A percentile compares a stretch with the other conserved stretches of the same genome.
These are phyloP conservation scores for Aspergillus novofumigatus DNA, from an alignment of 2,329 filamentous ascomycete species.

Conservation along the genomic window DNA sequence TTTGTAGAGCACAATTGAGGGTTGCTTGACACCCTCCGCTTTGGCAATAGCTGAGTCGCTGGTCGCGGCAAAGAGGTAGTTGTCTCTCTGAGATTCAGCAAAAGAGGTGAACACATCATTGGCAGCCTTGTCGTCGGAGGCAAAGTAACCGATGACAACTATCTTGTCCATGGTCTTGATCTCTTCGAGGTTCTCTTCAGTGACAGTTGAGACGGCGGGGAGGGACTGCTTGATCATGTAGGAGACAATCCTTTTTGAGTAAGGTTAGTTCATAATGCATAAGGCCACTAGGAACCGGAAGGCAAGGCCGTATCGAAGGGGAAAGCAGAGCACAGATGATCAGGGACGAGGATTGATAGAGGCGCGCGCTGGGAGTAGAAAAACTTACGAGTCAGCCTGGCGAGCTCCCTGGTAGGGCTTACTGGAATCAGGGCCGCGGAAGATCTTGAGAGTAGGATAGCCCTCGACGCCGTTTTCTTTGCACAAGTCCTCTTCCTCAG, in stretches of 20 bases:
- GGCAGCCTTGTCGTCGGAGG: conserved; percentile 72
- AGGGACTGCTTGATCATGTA: conserved; percentile 99
- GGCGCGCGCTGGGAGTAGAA: neutral
- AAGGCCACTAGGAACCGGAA: neutral
- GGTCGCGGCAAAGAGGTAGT: conserved; percentile 86
- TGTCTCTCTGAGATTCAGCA: conserved; percentile 76
- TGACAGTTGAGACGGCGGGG: conserved; percentile 80
- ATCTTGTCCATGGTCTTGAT: conserved; percentile 99
- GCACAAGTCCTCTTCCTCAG: conserved; percentile 89
- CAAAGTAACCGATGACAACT: conserved; percentile 85
- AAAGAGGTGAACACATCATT: conserved; percentile 76
- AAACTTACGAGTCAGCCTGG: conserved; percentile 67
- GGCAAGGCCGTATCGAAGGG: neutral
- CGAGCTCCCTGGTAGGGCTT: conserved; percentile 82
- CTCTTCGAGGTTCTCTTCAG: conserved; percentile 78
- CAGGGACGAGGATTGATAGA: neutral
- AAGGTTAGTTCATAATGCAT: conserved; percentile 18
- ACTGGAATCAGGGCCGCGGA: conserved; percentile 81
- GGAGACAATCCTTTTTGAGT: conserved; percentile 53
- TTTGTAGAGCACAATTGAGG: conserved; percentile 93
- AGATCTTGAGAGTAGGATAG: conserved; percentile 98
- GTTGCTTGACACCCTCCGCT: conserved; percentile 82
- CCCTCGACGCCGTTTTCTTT: conserved; percentile 86
- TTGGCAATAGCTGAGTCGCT: conserved; percentile 80
- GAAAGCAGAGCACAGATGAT: neutral